A percentile compares a stretch with the other conserved stretches of the same genome.
Conservation (phyloP, 345 rosid species). For the Brassica nigra region DNA sequence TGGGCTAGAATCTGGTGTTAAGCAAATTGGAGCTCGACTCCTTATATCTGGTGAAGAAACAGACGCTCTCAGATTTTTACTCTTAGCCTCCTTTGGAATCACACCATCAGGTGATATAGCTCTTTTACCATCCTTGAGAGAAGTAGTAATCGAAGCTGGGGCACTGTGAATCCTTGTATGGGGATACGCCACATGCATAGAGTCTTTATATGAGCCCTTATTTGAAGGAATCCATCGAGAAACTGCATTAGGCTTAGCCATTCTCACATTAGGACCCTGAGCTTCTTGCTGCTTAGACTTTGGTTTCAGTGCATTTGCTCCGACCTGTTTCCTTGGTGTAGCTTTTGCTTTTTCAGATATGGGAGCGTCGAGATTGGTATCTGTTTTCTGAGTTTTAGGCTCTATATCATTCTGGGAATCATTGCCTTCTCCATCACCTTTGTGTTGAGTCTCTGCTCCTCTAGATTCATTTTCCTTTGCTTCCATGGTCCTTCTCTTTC, state of each 20-base stretch:
- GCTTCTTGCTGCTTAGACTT: not conserved
- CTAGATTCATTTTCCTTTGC: slow-evolving; percentile 43
- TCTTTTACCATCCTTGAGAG: slow-evolving; percentile 58
- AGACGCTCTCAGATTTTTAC: slow-evolving; percentile 37
- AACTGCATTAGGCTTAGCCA: not conserved
- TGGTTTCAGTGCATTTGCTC: slow-evolving; percentile 34
- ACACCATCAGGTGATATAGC: slow-evolving; percentile 44
- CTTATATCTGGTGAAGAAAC: slow-evolving; percentile 45
- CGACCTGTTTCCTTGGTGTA: not conserved
- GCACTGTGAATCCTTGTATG: slow-evolving; percentile 83
- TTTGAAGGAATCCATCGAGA: slow-evolving; percentile 74
- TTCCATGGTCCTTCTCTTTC: slow-evolving; percentile 44
- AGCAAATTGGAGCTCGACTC: slow-evolving; percentile 43
- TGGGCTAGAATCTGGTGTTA: slow-evolving; percentile 39
- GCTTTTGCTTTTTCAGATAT: not conserved
- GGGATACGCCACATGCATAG: slow-evolving; percentile 81
- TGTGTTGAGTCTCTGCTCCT: slow-evolving; percentile 48
- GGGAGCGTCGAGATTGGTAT: not conserved
- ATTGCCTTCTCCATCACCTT: slow-evolving; percentile 47
- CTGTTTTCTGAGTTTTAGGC: slow-evolving; percentile 38
- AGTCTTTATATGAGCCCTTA: slow-evolving; percentile 74
- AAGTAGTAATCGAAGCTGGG: slow-evolving; percentile 64
- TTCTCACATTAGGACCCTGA: not conserved
- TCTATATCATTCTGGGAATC: slow-evolving; percentile 44
- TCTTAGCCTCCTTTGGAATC: slow-evolving; percentile 48